Evolutionary conservation across 768 basidiomycete species (phyloP), one percentile per base, ranked within the genome.

Genomic region (Mycena epipterygia): DNA sequence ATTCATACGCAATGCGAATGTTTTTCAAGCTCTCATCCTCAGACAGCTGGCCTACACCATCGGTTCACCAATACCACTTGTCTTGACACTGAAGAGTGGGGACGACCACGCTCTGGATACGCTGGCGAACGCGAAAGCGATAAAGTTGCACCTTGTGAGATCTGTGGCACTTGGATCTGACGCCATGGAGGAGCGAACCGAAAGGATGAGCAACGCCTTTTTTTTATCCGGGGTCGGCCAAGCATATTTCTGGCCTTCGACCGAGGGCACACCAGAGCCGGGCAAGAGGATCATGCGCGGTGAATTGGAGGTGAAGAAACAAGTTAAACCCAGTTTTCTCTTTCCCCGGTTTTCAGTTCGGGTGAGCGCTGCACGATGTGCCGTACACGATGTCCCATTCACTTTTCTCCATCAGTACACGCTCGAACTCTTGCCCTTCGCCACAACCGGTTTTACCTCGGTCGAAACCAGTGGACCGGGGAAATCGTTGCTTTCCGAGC

Each of bases 21-120:
- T 11, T 27, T 16, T 12, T 69, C 59, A 52, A 32, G 17, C 30
- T 49, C n/a, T 29, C 29, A n/a, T n/a, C n/a, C n/a, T n/a, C 27
- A 2, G 17, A 27, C 42, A 90, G 89, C 79, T 89, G 16, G 83
- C 80, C 6, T 90, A 84, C 75, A 83, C 88, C 16, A 76, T 85
- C n/a, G 88, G 87, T 9, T 85, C 86, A 11, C 83, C 85, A 0
- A 82, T 90, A 6, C 89, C 89, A 12, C 76, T 91, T 11, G 76
- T 79, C 46, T 66, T 90, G n/a, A 87, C 85, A 4, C 71, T 90
- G 35, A 80, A 74, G 27, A 81, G 86, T 29, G 69, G 76, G 2
- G 86, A 90, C 75, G 73, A 80, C 14, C 85, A 87, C 23, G 87
- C 86, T 0, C 81, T 90, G 13, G 88, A 90, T 68, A 73, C 88